Percentiles rank a stretch among this genome's conserved stretches.
phyloP scores from a whole-genome alignment of 176 grass and related monocot genomes.

The Tillandsia leiboldiana region DNA sequence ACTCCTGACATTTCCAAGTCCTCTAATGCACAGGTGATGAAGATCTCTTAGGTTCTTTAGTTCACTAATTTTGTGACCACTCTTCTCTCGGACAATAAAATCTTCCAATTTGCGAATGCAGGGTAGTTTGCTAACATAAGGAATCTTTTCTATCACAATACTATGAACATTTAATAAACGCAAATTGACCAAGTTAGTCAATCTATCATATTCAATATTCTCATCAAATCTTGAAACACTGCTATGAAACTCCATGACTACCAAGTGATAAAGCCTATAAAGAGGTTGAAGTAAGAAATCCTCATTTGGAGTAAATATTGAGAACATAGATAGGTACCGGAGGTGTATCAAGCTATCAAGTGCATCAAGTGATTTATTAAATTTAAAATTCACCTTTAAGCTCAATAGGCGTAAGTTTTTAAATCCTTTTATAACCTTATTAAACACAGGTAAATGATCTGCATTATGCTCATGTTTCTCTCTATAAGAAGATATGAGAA shows the following conservation, averaged over 20 bases:
- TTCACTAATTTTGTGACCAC: constrained; percentile 6
- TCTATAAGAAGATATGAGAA: background rate
- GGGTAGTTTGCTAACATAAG: constrained; percentile 4
- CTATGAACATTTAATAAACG: constrained; percentile 5
- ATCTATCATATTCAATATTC: background rate
- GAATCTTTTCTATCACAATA: background rate
- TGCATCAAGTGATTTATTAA: background rate
- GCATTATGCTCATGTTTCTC: background rate
- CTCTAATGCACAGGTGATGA: constrained; percentile 5
- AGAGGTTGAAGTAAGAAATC: too few relatives aligned
- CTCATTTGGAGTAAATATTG: background rate
- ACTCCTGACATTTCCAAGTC: constrained; percentile 9
- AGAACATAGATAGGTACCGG: background rate
- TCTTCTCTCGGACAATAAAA: background rate
- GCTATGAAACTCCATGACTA: too few relatives aligned
- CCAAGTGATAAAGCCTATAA: too few relatives aligned
- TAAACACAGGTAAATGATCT: background rate
- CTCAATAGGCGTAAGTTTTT: background rate
- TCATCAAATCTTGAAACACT: too few relatives aligned
- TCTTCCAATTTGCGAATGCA: constrained; percentile 10
- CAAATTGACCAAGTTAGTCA: background rate
- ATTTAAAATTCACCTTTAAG: background rate
- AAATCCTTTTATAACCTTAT: background rate
- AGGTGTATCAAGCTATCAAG: background rate
- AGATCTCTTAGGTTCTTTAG: constrained; percentile 12